phyloP scores from a whole-genome alignment of 2,329 filamentous ascomycete genomes.

The Chrysoporthe cubensis region DNA sequence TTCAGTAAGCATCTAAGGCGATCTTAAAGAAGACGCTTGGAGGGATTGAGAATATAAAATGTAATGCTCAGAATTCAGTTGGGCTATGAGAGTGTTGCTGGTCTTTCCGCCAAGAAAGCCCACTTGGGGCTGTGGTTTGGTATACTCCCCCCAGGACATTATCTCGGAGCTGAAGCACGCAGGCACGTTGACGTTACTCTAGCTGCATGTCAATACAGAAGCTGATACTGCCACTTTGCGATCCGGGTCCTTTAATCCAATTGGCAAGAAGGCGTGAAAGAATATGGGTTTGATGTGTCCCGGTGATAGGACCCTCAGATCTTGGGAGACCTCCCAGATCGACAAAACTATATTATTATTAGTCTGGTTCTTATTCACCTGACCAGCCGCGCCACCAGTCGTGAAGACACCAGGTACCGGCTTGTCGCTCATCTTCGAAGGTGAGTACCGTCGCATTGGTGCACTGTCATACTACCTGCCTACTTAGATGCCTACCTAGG shows the following conservation, averaged over 20 bases:
- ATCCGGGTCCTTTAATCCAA: neutral
- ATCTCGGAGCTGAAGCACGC: neutral
- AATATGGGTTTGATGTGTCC: neutral
- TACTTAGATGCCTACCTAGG: neutral
- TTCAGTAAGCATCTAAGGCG: neutral
- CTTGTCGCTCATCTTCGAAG: no score
- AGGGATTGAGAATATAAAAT: no score
- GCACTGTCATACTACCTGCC: neutral
- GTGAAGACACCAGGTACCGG: no score
- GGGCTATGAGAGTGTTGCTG: no score
- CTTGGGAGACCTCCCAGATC: no score
- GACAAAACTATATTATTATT: no score
- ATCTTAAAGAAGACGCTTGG: neutral
- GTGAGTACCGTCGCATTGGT: neutral
- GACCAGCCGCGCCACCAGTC: no score
- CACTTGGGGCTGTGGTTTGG: no score
- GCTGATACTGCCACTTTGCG: neutral
- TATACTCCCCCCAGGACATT: neutral
- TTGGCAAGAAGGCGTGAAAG: neutral
- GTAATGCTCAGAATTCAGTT: no score
- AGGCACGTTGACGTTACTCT: neutral
- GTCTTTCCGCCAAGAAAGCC: no score
- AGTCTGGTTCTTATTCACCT: no score
- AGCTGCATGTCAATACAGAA: neutral
- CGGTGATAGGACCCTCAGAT: no score